Base-by-base conservation (phyloP, 371 early-diverging fungal species). In the Haplosporangium sp. region DNA sequence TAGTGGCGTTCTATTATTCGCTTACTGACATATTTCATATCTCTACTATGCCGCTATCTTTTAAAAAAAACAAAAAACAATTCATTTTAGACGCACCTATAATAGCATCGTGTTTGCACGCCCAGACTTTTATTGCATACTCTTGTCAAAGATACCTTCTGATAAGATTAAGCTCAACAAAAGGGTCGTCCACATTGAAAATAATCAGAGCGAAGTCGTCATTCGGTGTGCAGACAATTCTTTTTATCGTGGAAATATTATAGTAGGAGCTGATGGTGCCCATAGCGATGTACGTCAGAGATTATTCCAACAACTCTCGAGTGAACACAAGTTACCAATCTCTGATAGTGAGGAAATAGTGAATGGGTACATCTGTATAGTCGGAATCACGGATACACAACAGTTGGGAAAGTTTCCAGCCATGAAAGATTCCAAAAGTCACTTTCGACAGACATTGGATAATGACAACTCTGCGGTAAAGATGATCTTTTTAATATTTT, bases 201-300 rank as follows among this genome's bases (percentile, higher is more conserved):
- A 60, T 34, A 39, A 59, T 20, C 53, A 71, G 11, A 35, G 58
- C 1, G 61, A 59, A 1, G 65, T 63, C 9, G 57, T 48, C 40
- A 17, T 76, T 17, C 50, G 42, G 6, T 67, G 39, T 19, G 7
- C 53, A 7, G 71, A 76, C 52, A 38, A 57, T 0, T 38, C 65
- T 0, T 17, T 44, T 0, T 37, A 62, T 38, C 35, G 56, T 0
- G 71, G 68, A 10, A 27, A 60, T 59, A 58, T 76, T 10, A 13
- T 71, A 0, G 61, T 76, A 13, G 71, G 68, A 3, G 71, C 76
- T 0, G 76, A 76, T 15, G 76, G 76, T 6, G 63, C 71, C 2
- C 63, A 70, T 39, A 65, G 66, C 34, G 48, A 55, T 1, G 68
- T 76, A 1, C 71, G 76, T 10, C 63, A 76, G 19, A 20, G 34